A percentile compares a stretch with the other conserved stretches of the same genome.
phyloP scores from a whole-genome alignment of 148 eudicot species.

The Polygonum aviculare region DNA sequence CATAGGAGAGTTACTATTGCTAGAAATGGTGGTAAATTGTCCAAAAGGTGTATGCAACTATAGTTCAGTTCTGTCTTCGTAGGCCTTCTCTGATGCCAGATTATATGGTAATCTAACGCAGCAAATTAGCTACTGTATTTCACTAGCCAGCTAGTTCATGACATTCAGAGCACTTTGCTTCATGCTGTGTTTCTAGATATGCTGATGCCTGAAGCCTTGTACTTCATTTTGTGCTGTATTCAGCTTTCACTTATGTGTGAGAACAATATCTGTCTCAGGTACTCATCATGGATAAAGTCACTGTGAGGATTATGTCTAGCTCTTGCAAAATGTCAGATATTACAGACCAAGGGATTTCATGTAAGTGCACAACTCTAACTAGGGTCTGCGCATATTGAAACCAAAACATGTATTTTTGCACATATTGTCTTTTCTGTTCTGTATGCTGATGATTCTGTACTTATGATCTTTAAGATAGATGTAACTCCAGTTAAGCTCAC shows the following conservation, averaged over 20 bases:
- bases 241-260: not conserved
- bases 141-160: too few relatives aligned
- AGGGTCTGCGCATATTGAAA: not conserved
- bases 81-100: not conserved
- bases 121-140: not conserved
- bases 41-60: not conserved
- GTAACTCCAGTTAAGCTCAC: not conserved
- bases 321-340: conserved; percentile 99
- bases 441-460: not conserved
- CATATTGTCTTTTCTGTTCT: not conserved
- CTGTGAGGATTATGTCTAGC: conserved; percentile 89
- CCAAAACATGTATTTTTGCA: conserved; percentile 1
- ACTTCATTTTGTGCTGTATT: not conserved
- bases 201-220: not conserved
- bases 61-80: not conserved
- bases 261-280: conserved; percentile 37
- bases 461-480: not conserved
- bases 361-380: conserved; percentile 34
- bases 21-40: not conserved
- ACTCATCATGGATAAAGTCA: conserved; percentile 95
- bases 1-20: not conserved
- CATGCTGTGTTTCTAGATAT: not conserved
- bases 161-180: not conserved
- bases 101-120: not conserved
- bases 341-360: conserved; percentile 89